phyloP scores from a whole-genome alignment of 1,284 basidiomycete genomes.

The Cutaneotrichosporon sp. region DNA sequence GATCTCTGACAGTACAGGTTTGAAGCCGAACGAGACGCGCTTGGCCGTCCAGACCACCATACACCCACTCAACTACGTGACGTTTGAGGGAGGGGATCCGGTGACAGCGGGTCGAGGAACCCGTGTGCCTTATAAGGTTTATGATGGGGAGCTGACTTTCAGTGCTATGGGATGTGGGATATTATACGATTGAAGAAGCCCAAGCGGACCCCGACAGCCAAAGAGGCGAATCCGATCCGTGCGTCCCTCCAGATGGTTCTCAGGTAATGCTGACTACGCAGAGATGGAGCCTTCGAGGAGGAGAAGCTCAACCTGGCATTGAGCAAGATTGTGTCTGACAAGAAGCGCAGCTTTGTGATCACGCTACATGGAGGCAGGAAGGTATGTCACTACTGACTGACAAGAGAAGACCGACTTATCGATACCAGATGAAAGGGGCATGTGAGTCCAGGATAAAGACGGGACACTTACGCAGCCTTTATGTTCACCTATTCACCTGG shows the following conservation, averaged over 20 bases:
- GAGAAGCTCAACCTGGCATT: slow-evolving; percentile 11
- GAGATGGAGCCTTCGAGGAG: slow-evolving; percentile 9
- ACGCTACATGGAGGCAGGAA: slow-evolving; percentile 17
- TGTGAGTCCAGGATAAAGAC: background rate
- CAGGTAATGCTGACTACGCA: background rate
- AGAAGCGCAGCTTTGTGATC: slow-evolving; percentile 2
- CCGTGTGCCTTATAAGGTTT: too few species aligned
- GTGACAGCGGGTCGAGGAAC: slow-evolving; percentile 29
- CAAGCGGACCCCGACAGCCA: slow-evolving; percentile 26
- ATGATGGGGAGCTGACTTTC: too few species aligned
- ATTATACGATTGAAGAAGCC: slow-evolving; percentile 32
- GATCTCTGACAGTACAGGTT: slow-evolving; percentile 2
- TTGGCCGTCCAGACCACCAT: slow-evolving; percentile 43
- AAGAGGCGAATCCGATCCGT: slow-evolving; percentile 1
- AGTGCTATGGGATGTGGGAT: slow-evolving; percentile 48
- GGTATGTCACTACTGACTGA: background rate
- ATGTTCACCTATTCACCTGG: slow-evolving; percentile 36
- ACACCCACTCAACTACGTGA: slow-evolving; percentile 56
- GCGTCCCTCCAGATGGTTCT: background rate
- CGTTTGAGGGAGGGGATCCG: slow-evolving; percentile 87
- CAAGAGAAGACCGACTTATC: background rate
- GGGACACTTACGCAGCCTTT: slow-evolving; percentile 16
- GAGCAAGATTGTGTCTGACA: background rate
- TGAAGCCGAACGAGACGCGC: slow-evolving; percentile 8
- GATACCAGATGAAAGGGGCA: background rate